Conservation (phyloP, 176 grass and related monocot species). For the Aegilops tauschii region DNA sequence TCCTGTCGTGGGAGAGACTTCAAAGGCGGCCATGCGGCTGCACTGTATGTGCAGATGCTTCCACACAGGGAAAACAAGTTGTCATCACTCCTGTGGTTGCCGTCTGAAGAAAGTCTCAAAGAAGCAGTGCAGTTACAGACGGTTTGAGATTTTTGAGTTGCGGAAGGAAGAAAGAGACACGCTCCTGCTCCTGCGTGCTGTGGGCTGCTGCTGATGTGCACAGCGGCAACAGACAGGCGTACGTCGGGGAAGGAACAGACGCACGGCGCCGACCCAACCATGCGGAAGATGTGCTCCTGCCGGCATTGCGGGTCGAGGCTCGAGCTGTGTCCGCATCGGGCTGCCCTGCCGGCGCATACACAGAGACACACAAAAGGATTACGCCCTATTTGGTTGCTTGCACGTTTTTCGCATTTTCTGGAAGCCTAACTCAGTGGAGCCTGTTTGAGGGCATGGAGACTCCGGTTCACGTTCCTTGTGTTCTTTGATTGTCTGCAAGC, state of each 20-base stretch:
- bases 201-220: background rate
- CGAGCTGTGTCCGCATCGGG: background rate
- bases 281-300: background rate
- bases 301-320: background rate
- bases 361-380: no score
- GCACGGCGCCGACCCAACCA: background rate
- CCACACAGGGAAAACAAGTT: background rate
- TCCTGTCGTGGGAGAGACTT: background rate
- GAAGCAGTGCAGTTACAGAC: no score
- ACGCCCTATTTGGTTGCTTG: no score
- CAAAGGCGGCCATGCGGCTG: background rate
- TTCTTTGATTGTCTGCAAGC: no score
- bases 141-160: background rate
- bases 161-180: background rate
- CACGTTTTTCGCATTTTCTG: no score
- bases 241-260: background rate
- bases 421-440: no score
- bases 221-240: background rate
- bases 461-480: no score
- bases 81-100: no score
- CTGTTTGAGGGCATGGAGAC: no score
- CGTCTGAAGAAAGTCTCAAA: background rate
- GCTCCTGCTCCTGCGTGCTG: background rate
- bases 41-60: background rate
- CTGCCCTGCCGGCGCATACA: no score